phyloP scores from a whole-genome alignment of 2,329 filamentous ascomycete genomes.

The Fusarium sp. region DNA sequence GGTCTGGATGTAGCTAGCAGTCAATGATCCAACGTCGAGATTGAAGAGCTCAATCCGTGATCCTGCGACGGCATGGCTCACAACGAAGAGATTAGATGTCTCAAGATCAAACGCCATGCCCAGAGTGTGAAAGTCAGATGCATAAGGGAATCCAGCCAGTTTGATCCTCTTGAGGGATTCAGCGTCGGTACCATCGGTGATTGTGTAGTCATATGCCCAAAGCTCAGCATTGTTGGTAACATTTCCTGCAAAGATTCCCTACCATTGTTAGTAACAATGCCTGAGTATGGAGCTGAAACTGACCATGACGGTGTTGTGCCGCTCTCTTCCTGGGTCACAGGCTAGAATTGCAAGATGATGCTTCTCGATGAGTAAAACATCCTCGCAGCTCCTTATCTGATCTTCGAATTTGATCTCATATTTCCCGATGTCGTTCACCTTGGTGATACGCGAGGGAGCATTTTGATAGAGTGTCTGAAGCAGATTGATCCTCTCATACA shows the following conservation, averaged over 20 bases:
- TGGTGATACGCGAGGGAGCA: constrained; percentile 42
- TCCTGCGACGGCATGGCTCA: constrained; percentile 49
- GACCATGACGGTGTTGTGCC: constrained; percentile 55
- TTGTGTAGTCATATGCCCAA: constrained; percentile 51
- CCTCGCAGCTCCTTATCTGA: constrained; percentile 52
- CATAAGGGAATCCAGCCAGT: constrained; percentile 31
- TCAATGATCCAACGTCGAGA: constrained; percentile 46
- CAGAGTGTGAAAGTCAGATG: constrained; percentile 51
- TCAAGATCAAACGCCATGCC: constrained; percentile 51
- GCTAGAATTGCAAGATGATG: constrained; percentile 49
- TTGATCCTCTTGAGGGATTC: constrained; percentile 37
- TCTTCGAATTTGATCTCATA: constrained; percentile 49
- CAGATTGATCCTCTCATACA: constrained; percentile 24
- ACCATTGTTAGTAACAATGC: not conserved
- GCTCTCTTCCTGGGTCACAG: constrained; percentile 53
- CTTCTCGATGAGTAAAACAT: constrained; percentile 49
- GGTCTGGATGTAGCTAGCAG: constrained; percentile 49
- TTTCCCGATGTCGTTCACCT: constrained; percentile 40
- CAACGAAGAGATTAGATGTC: constrained; percentile 49
- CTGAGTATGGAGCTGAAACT: not conserved
- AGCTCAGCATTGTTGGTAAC: constrained; percentile 42
- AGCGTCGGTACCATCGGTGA: constrained; percentile 3
- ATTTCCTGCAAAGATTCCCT: constrained; percentile 41
- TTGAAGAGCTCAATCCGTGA: constrained; percentile 52
- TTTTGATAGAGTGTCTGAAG: constrained; percentile 43